Conservation (phyloP, 2,329 filamentous ascomycete species). For the Talaromyces islandicus region DNA sequence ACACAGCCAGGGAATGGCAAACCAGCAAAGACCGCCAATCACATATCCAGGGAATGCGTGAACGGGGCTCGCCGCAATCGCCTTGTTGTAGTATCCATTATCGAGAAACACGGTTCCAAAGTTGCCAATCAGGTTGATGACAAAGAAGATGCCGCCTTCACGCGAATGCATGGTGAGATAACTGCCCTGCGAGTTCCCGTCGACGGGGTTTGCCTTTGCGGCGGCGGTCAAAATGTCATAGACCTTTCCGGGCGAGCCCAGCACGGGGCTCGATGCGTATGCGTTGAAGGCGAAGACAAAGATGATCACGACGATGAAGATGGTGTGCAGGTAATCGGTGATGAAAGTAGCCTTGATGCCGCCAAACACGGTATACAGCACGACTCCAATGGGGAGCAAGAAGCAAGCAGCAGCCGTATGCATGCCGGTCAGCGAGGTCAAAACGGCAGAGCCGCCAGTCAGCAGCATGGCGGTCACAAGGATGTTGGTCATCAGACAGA, state of each 20-base stretch:
- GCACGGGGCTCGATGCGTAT: slow-evolving; percentile 65
- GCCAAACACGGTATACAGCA: slow-evolving; percentile 67
- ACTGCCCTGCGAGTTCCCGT: slow-evolving; percentile 72
- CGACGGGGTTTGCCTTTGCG: slow-evolving; percentile 63
- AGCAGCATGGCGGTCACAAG: slow-evolving; percentile 85
- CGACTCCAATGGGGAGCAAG: slow-evolving; percentile 72
- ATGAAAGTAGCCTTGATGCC: slow-evolving; percentile 85
- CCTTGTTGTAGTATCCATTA: slow-evolving; percentile 87
- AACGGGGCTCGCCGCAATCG: slow-evolving; percentile 79
- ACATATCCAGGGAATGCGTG: slow-evolving; percentile 85
- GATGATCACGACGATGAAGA: slow-evolving; percentile 69
- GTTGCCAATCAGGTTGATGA: slow-evolving; percentile 83
- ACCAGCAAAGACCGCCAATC: slow-evolving; percentile 80
- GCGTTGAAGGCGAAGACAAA: slow-evolving; percentile 78
- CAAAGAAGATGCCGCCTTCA: slow-evolving; percentile 81
- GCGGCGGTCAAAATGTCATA: slow-evolving; percentile 72
- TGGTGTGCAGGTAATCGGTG: slow-evolving; percentile 80
- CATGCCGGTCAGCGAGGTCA: slow-evolving; percentile 65
- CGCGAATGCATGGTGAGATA: slow-evolving; percentile 81
- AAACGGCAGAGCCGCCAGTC: slow-evolving; percentile 73
- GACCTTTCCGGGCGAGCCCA: slow-evolving; percentile 70
- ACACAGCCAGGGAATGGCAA: slow-evolving; percentile 84
- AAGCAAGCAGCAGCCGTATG: slow-evolving; percentile 77
- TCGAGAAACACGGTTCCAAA: slow-evolving; percentile 81
- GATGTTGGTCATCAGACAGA: slow-evolving; percentile 78